Evolutionary conservation across 805 yeast genomes (phyloP).

Genomic region (Saccharomycopsis selenospora): DNA sequence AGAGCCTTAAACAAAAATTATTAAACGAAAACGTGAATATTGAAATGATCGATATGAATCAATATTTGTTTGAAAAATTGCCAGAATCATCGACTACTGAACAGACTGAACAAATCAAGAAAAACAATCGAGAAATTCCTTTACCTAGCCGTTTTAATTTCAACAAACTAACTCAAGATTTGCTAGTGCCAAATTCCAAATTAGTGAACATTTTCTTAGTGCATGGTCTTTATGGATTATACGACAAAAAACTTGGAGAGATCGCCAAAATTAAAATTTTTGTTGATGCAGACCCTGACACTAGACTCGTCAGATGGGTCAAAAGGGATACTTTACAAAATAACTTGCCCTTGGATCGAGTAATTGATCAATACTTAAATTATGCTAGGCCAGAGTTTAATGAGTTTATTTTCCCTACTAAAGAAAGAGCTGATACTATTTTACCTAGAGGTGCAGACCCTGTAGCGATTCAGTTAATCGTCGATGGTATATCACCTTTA

Average conservation of each 20-base stretch:
- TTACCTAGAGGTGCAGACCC: constrained; percentile 62
- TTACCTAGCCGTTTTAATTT: constrained; percentile 16
- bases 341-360: constrained; percentile 24
- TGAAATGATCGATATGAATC: constrained; percentile 13
- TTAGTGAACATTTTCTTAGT: constrained; percentile 37
- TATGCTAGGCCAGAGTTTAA: constrained; percentile 60
- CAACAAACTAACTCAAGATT: constrained; percentile 9
- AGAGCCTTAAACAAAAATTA: constrained; percentile 6
- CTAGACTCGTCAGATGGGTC: constrained; percentile 75
- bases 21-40: constrained; percentile 4
- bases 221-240: constrained; percentile 76
- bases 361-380: constrained; percentile 42
- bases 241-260: constrained; percentile 47
- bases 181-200: not conserved
- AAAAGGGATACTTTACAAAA: constrained; percentile 23
- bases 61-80: constrained; percentile 4
- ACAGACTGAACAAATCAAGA: constrained; percentile 3
- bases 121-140: not conserved
- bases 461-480: constrained; percentile 47
- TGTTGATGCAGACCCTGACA: constrained; percentile 80
- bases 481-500: constrained; percentile 52
- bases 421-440: constrained; percentile 65
- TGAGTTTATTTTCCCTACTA: constrained; percentile 59
- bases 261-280: constrained; percentile 62
- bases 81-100: not conserved